A percentile compares a stretch with the other conserved stretches of the same genome.
These are phyloP conservation scores for Pseudogymnoascus sp. DNA, from an alignment of 2,329 filamentous ascomycete genomes.

Conservation along the genomic window DNA sequence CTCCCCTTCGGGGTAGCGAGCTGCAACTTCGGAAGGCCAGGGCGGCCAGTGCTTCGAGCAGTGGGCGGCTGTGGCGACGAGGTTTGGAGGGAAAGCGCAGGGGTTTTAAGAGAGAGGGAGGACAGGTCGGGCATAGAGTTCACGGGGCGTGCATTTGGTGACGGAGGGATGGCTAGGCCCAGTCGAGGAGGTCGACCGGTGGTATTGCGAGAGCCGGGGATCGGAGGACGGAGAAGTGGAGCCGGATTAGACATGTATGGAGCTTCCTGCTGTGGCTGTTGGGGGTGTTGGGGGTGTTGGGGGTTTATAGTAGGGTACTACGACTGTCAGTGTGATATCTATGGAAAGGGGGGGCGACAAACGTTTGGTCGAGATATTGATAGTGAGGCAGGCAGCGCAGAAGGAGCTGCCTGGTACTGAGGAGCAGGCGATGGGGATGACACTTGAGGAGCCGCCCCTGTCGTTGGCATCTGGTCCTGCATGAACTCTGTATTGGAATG, in stretches of 20 bases:
- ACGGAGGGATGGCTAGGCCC: slow-evolving; percentile 83
- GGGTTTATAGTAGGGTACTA: not conserved
- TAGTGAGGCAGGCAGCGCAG: not conserved
- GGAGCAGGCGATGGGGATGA: slow-evolving; percentile 1
- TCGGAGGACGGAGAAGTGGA: slow-evolving; percentile 30
- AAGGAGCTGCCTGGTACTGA: not conserved
- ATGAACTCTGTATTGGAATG: not conserved
- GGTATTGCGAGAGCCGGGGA: slow-evolving; percentile 27
- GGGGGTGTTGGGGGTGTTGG: slow-evolving; percentile 7
- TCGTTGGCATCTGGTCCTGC: slow-evolving; percentile 1
- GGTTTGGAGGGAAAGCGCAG: slow-evolving; percentile 26
- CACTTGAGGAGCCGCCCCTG: not conserved
- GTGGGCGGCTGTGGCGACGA: slow-evolving; percentile 32
- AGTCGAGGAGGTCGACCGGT: slow-evolving; percentile 39
- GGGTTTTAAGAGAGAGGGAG: slow-evolving; percentile 19
- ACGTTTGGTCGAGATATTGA: slow-evolving; percentile 7
- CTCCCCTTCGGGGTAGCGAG: slow-evolving; percentile 85
- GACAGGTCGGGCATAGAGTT: slow-evolving; percentile 26
- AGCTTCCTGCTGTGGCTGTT: slow-evolving; percentile 13
- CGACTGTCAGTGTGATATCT: not conserved
- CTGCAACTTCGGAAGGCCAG: slow-evolving; percentile 69
- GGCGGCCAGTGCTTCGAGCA: slow-evolving; percentile 35
- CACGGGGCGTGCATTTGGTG: slow-evolving; percentile 72
- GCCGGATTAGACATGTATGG: slow-evolving; percentile 29
- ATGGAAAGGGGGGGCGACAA: not conserved